A percentile compares a stretch with the other conserved stretches of the same genome.
These are phyloP conservation scores for Marchantia polymorpha DNA, from an alignment of 225 moss, liverwort and hornwort species.

Conservation along the genomic window DNA sequence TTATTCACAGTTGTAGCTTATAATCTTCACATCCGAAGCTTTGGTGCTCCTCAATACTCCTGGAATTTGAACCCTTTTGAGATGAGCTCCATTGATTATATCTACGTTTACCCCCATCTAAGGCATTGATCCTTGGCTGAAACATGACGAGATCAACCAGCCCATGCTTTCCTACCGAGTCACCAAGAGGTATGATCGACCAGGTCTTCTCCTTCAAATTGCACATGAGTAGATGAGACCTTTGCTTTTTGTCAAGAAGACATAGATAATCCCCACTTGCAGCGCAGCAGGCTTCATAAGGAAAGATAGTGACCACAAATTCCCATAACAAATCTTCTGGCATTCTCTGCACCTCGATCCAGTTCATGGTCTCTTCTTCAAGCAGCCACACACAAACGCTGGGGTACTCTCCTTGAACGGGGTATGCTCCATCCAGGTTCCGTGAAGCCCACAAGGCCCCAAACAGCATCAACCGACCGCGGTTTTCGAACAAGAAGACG, in stretches of 20 bases:
- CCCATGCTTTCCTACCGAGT: slow-evolving; percentile 1
- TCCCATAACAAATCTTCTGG: background rate
- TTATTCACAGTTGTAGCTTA: background rate
- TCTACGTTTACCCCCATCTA: background rate
- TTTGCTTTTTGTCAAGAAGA: slow-evolving; percentile 1
- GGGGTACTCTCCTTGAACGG: background rate
- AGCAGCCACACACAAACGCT: background rate
- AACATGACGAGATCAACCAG: background rate
- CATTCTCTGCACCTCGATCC: slow-evolving; percentile 2
- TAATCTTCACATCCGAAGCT: background rate
- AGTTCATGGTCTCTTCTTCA: slow-evolving; percentile 3
- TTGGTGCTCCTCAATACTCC: background rate
- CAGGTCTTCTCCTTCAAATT: background rate
- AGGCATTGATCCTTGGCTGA: slow-evolving; percentile 3
- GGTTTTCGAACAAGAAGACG: slow-evolving; percentile 3
- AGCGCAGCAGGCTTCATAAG: slow-evolving; percentile 1
- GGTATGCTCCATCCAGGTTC: background rate
- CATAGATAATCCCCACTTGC: slow-evolving; percentile 2
- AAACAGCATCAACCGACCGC: slow-evolving; percentile 1
- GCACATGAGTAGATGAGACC: slow-evolving; percentile 1
- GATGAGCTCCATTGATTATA: background rate
- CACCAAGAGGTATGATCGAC: background rate
- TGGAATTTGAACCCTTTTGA: background rate
- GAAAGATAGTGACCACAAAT: slow-evolving; percentile 1
- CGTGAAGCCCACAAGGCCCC: background rate